These are phyloP conservation scores for Cadophora luteo-olivacea DNA, from an alignment of 2,329 filamentous ascomycete species.

Conservation along the genomic window DNA sequence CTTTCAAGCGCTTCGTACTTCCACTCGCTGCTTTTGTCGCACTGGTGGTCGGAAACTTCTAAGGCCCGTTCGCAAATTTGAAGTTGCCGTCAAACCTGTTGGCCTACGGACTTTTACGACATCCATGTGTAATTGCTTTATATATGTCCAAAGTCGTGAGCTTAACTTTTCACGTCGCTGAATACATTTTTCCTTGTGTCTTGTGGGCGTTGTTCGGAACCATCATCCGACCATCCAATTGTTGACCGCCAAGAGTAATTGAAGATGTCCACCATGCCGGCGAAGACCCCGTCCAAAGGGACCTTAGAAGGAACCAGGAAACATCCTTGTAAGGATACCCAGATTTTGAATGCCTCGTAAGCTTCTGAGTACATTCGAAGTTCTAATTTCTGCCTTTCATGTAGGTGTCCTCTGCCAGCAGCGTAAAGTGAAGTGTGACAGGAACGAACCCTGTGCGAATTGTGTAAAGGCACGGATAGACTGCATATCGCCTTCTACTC, in stretches of 20 bases:
- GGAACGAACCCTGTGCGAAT: slow-evolving; percentile 39
- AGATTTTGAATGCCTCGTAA: neutral
- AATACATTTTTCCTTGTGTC: neutral
- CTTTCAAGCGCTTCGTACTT: too few species aligned
- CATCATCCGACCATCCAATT: neutral
- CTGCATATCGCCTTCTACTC: slow-evolving; percentile 35
- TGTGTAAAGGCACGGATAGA: slow-evolving; percentile 37
- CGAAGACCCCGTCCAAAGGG: neutral
- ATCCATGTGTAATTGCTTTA: neutral
- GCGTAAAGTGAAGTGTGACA: slow-evolving; percentile 42
- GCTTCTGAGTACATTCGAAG: neutral
- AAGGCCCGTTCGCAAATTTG: neutral
- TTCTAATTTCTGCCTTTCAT: neutral
- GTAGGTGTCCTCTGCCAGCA: slow-evolving; percentile 36
- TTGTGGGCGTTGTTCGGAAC: neutral
- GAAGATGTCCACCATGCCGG: neutral
- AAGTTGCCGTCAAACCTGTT: neutral
- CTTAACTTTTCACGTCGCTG: neutral
- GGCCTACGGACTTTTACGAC: too few species aligned
- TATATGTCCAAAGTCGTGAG: neutral
- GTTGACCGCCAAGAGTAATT: neutral
- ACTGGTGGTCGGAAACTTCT: too few species aligned
- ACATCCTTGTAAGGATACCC: slow-evolving; percentile 32
- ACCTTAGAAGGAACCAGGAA: slow-evolving; percentile 14
- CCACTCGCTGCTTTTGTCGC: too few species aligned